Evolutionary conservation across 352 stramenopile genomes (phyloP), one percentile per base, ranked within the genome.

Genomic region (Phytophthora nicotianae): DNA sequence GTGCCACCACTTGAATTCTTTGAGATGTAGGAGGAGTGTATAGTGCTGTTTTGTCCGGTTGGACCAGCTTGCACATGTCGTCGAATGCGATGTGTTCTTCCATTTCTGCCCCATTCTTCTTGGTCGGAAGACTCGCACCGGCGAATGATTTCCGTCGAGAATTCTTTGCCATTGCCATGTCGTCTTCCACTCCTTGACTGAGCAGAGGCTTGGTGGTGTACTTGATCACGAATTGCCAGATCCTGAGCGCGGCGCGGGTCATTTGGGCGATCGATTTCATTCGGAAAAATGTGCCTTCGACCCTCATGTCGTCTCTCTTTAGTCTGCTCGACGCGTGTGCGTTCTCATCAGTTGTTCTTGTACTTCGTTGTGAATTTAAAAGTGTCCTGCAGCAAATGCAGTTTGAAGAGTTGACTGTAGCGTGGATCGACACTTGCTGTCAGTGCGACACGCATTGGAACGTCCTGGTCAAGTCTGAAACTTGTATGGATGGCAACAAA

Each of bases 381-480:
- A 74, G 48, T 74, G 60, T 66, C 8, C 29, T 27, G 0, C 6
- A 43, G 38, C 23, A 50, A 27, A 29, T 8, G 24, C 27, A 61
- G 21, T 14, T 26, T 20, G 9, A 35, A 45, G 24, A 63, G 19
- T 17, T 43, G n/a, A n/a, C n/a, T n/a, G n/a, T 5, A 20, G 29
- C 17, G 21, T 54, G 21, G 48, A 38, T 23, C 41, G 38, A 9
- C 19, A 38, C 8, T 46, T 37, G 21, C 3, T 46, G 4, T 20
- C 5, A 52, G 26, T 74, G 66, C n/a, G 66, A 71, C 66, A 74
- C 21, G 65, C 59, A 21, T 48, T 72, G 58, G 58, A 73, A 46
- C n/a, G 37, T 23, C 32, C 56, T 62, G 42, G 54, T 32, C 27
- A 52, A 38, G 19, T 20, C 19, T 21, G 29, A 46, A n/a, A 14